Conservation (phyloP, 2,329 filamentous ascomycete genomes). For the Paraphoma chrysanthemicola region DNA sequence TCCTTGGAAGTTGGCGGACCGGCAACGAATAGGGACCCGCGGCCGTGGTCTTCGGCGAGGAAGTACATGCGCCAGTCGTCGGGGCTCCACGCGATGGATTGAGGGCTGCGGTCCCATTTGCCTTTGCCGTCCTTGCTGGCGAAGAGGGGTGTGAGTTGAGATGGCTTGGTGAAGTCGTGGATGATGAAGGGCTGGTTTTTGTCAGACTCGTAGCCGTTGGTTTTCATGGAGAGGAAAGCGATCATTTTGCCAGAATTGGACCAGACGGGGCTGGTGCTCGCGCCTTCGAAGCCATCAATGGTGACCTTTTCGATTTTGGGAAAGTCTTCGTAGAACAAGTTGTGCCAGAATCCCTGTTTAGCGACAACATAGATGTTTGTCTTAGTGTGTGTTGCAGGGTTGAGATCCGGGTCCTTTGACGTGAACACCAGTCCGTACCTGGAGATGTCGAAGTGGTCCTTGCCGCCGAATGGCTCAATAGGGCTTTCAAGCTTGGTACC, state of each 20-base stretch:
- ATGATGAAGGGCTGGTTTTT: slow-evolving; percentile 72
- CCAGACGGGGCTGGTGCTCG: slow-evolving; percentile 72
- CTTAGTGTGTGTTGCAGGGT: slow-evolving; percentile 78
- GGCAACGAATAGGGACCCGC: slow-evolving; percentile 64
- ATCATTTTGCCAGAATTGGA: slow-evolving; percentile 74
- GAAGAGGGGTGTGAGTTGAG: slow-evolving; percentile 66
- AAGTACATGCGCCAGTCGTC: slow-evolving; percentile 70
- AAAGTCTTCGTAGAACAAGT: slow-evolving; percentile 14
- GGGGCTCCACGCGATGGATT: slow-evolving; percentile 57
- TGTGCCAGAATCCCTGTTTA: slow-evolving; percentile 63
- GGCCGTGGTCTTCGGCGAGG: slow-evolving; percentile 74
- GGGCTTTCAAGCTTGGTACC: slow-evolving; percentile 68
- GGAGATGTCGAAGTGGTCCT: slow-evolving; percentile 80
- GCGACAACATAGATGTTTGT: slow-evolving; percentile 76
- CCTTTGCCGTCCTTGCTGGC: slow-evolving; percentile 68
- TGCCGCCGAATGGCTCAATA: slow-evolving; percentile 78
- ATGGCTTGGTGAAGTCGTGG: slow-evolving; percentile 65
- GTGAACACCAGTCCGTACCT: slow-evolving; percentile 73
- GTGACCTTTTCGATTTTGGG: slow-evolving; percentile 59
- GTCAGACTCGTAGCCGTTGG: slow-evolving; percentile 81
- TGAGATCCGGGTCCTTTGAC: slow-evolving; percentile 74
- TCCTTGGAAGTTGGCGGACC: slow-evolving; percentile 17
- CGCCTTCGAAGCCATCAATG: slow-evolving; percentile 68
- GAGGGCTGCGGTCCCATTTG: slow-evolving; percentile 63
- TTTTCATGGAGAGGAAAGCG: slow-evolving; percentile 81